Percentiles rank a stretch among this genome's conserved stretches.
phyloP scores from a whole-genome alignment of 805 yeast genomes.

The Pichia ethanolica region DNA sequence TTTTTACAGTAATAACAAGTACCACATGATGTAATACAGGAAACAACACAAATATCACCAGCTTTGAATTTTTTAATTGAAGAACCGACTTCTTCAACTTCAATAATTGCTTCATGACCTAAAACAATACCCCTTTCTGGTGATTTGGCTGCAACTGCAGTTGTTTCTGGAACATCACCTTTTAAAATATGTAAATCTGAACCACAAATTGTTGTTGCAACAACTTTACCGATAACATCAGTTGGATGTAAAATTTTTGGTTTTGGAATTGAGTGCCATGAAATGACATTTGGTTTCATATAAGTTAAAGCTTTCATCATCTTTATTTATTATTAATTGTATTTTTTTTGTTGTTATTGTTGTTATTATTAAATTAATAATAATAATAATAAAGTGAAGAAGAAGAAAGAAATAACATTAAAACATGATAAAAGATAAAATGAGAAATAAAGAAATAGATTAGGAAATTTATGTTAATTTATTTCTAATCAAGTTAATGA shows the following conservation, averaged over 20 bases:
- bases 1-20: conserved; percentile 48
- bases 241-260: conserved; percentile 40
- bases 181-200: conserved; percentile 55
- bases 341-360: neutral
- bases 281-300: conserved; percentile 35
- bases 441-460: too few relatives aligned
- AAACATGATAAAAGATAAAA: too few relatives aligned
- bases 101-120: conserved; percentile 61
- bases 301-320: conserved; percentile 43
- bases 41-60: conserved; percentile 56
- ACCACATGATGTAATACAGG: conserved; percentile 60
- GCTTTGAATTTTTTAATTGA: conserved; percentile 40
- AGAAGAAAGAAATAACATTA: too few relatives aligned
- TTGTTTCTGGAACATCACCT: conserved; percentile 51
- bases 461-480: too few relatives aligned
- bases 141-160: conserved; percentile 25
- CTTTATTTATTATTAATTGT: neutral
- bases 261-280: conserved; percentile 31
- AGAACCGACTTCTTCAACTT: conserved; percentile 42
- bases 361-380: too few relatives aligned
- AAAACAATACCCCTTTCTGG: conserved; percentile 28
- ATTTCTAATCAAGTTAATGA: too few relatives aligned
- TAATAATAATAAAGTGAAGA: too few relatives aligned
- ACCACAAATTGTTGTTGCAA: conserved; percentile 58
- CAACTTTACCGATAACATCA: conserved; percentile 50